A percentile compares a stretch with the other conserved stretches of the same genome.
phyloP scores from a whole-genome alignment of 1,284 basidiomycete species.

The Puccinia coronata region DNA sequence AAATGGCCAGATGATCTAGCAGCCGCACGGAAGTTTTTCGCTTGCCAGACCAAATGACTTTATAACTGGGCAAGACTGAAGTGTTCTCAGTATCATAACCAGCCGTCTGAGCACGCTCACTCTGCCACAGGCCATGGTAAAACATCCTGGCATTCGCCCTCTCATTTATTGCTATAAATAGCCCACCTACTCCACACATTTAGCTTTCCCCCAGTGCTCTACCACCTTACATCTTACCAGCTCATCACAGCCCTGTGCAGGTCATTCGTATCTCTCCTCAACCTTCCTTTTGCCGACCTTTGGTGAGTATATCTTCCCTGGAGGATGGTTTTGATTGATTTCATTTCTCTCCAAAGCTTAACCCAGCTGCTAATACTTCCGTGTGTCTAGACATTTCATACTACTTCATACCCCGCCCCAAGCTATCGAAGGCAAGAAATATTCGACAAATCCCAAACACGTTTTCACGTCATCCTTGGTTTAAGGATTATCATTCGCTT shows the following conservation, averaged over 20 bases:
- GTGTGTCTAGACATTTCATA: neutral
- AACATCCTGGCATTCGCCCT: neutral
- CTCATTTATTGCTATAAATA: neutral
- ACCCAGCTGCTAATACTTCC: neutral
- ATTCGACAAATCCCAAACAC: neutral
- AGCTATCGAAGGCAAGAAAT: neutral
- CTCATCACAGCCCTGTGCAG: neutral
- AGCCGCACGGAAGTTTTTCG: too few species aligned
- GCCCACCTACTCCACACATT: neutral
- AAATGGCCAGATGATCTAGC: too few species aligned
- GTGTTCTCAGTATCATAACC: too few species aligned
- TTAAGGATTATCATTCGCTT: slow-evolving; percentile 16
- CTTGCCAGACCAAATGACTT: too few species aligned
- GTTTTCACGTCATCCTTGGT: slow-evolving; percentile 1
- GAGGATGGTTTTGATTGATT: neutral
- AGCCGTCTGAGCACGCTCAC: neutral
- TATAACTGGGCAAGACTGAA: too few species aligned
- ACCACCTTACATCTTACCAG: neutral
- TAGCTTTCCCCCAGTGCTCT: neutral
- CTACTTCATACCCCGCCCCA: neutral
- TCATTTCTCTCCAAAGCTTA: slow-evolving; percentile 2
- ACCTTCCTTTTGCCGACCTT: neutral
- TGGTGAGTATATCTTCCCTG: neutral
- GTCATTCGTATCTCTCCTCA: neutral
- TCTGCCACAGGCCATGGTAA: neutral